phyloP scores from a whole-genome alignment of 2,329 filamentous ascomycete species.

The Salinomyces thailandicus region DNA sequence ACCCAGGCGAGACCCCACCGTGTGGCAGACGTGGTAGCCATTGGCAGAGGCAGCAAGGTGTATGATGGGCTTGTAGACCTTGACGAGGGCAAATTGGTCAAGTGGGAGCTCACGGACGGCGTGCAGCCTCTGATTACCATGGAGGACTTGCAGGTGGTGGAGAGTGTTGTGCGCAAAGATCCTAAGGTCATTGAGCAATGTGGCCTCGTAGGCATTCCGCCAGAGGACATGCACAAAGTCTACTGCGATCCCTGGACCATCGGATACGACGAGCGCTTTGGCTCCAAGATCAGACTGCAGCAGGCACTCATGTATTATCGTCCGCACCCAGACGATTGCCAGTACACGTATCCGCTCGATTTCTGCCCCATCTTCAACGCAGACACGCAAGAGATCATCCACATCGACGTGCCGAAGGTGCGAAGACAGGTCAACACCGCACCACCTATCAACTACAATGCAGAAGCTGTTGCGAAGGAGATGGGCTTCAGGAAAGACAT shows the following conservation, averaged over 20 bases:
- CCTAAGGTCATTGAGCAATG: slow-evolving; percentile 87
- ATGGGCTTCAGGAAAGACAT: slow-evolving; percentile 68
- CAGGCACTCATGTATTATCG: slow-evolving; percentile 95
- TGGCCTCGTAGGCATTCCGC: slow-evolving; percentile 66
- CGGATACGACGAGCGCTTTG: slow-evolving; percentile 84
- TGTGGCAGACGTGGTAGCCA: slow-evolving; percentile 72
- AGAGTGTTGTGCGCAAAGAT: slow-evolving; percentile 64
- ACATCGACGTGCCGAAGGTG: slow-evolving; percentile 72
- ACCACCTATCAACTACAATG: slow-evolving; percentile 68
- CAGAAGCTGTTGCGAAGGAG: slow-evolving; percentile 57
- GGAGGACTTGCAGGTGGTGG: slow-evolving; percentile 76
- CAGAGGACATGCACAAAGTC: slow-evolving; percentile 84
- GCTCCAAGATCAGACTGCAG: slow-evolving; percentile 66
- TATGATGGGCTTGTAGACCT: slow-evolving; percentile 76
- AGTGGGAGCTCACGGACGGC: slow-evolving; percentile 65
- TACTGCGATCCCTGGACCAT: slow-evolving; percentile 97
- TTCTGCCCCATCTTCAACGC: slow-evolving; percentile 89
- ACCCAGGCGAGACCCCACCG: slow-evolving; percentile 53
- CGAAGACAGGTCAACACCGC: slow-evolving; percentile 64
- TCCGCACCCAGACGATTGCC: slow-evolving; percentile 71
- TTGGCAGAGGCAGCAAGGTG: slow-evolving; percentile 66
- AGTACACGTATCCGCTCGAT: slow-evolving; percentile 85
- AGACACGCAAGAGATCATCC: slow-evolving; percentile 65
- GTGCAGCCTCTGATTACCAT: slow-evolving; percentile 86
- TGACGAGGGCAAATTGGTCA: slow-evolving; percentile 51